These are phyloP conservation scores for Symbiodinium natans DNA, from an alignment of 73 alveolate genomes.

Conservation along the genomic window DNA sequence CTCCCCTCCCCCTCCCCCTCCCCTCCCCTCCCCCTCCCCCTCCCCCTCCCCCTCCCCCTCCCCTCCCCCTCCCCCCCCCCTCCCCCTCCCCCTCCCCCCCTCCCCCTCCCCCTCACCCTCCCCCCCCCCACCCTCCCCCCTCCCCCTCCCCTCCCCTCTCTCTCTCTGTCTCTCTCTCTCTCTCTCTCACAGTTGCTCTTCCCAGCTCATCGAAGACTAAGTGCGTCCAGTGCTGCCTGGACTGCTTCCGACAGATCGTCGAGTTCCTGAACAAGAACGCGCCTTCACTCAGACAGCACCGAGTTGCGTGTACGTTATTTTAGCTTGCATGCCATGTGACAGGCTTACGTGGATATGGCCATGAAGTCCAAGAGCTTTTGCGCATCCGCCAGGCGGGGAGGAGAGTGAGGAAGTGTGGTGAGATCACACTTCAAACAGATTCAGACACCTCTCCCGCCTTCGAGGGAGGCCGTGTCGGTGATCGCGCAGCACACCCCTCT, in stretches of 20 bases:
- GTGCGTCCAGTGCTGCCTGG: slow-evolving; percentile 89
- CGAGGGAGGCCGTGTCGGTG: slow-evolving; percentile 4
- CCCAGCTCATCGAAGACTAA: too few relatives aligned
- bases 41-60: too few relatives aligned
- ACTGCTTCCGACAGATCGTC: slow-evolving; percentile 68
- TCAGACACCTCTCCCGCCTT: not conserved
- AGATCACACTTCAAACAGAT: too few relatives aligned
- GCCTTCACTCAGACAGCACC: not conserved
- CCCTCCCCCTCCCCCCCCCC: too few relatives aligned
- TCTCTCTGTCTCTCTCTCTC: too few relatives aligned
- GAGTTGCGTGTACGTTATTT: not conserved
- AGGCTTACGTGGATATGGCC: slow-evolving; percentile 86
- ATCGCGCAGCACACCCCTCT: not conserved
- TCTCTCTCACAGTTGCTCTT: too few relatives aligned
- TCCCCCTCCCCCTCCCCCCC: too few relatives aligned
- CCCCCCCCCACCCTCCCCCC: too few relatives aligned
- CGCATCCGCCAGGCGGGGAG: slow-evolving; percentile 39
- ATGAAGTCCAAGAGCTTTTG: slow-evolving; percentile 34
- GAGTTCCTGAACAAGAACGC: slow-evolving; percentile 83
- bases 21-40: too few relatives aligned
- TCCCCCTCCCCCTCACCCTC: too few relatives aligned
- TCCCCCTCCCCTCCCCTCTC: too few relatives aligned
- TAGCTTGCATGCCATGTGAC: not conserved
- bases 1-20: too few relatives aligned
- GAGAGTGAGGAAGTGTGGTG: not conserved